Evolutionary conservation across 495 filamentous ascomycete species (phyloP).

Genomic region (Penicillium macrosclerotiorum): DNA sequence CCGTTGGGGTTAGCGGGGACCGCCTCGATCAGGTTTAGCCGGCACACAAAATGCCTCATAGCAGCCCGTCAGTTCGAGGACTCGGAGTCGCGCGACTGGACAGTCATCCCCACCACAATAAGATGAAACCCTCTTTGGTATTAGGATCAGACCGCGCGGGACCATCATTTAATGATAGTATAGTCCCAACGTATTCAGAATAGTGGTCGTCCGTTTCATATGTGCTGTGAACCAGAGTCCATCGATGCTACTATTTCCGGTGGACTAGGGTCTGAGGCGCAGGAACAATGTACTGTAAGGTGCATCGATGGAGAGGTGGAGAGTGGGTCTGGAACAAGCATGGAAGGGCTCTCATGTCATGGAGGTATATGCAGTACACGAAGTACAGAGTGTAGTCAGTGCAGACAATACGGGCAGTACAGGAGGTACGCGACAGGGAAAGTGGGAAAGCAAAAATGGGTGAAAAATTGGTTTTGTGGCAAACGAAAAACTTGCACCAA

Average conservation of each 20-base stretch:
- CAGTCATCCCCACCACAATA: no score
- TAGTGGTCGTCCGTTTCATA: conserved; percentile 3
- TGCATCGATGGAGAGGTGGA: conserved; percentile 2
- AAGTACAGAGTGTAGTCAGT: no score
- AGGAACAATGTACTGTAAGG: conserved; percentile 19
- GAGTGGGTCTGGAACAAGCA: conserved; percentile 15
- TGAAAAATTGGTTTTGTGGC: neutral
- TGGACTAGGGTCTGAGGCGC: conserved; percentile 11
- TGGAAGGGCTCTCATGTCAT: conserved; percentile 8
- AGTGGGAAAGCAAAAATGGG: conserved; percentile 1
- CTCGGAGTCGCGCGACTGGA: no score
- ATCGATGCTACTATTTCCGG: no score
- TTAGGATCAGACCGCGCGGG: no score
- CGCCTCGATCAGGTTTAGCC: conserved; percentile 25
- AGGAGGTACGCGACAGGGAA: no score
- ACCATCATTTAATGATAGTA: no score
- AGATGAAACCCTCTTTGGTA: conserved; percentile 17
- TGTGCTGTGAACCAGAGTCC: no score
- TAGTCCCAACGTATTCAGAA: no score
- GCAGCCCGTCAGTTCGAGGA: no score
- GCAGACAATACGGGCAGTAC: no score
- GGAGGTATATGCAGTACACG: no score
- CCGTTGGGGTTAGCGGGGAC: neutral
- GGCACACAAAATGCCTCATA: conserved; percentile 36
- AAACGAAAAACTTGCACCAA: conserved; percentile 9